A percentile compares a stretch with the other conserved stretches of the same genome.
Conservation (phyloP, 345 rosid genomes). For the Aquilaria sinensis region DNA sequence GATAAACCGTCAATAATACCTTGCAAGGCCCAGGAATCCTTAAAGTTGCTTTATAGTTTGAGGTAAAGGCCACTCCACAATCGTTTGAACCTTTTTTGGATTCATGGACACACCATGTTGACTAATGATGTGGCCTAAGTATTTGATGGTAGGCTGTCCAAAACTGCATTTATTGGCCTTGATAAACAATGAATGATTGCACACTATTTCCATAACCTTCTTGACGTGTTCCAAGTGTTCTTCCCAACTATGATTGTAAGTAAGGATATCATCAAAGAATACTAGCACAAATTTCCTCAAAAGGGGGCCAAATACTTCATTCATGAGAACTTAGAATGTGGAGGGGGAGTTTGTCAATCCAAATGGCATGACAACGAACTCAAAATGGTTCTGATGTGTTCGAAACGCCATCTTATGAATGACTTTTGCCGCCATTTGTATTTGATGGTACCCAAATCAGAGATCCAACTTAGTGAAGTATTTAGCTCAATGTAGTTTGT, state of each 20-base stretch:
- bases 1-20: background rate
- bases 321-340: background rate
- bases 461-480: conserved; percentile 1
- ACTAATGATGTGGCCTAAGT: conserved; percentile 2
- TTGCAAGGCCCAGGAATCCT: background rate
- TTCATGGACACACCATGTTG: background rate
- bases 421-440: background rate
- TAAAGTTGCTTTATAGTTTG: background rate
- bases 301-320: no score
- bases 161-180: background rate
- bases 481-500: no score
- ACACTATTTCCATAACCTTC: background rate
- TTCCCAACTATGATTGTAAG: background rate
- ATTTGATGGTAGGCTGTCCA: background rate
- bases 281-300: background rate
- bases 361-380: background rate
- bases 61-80: background rate
- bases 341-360: background rate
- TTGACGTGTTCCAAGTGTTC: background rate
- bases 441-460: background rate
- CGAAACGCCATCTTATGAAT: background rate
- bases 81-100: background rate
- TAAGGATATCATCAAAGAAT: background rate
- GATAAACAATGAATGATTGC: background rate
- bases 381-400: background rate